Percentiles rank a stretch among this genome's conserved stretches.
These are phyloP conservation scores for Quercus ilex DNA, from an alignment of 306 rosid species.

Conservation along the genomic window DNA sequence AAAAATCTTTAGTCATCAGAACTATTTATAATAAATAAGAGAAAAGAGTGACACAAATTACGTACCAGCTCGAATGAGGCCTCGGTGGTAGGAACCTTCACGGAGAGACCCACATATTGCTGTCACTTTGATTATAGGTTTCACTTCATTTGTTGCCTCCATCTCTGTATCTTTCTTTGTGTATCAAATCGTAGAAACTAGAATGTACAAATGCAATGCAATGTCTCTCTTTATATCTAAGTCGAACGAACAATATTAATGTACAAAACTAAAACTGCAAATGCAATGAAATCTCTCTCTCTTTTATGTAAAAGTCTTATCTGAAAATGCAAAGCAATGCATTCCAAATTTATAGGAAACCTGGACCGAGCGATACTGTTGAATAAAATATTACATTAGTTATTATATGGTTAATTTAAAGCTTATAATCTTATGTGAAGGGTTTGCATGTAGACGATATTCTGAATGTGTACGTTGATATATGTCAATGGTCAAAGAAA, in stretches of 20 bases:
- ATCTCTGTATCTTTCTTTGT: neutral
- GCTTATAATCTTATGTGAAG: no score
- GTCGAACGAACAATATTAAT: no score
- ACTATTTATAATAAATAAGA: neutral
- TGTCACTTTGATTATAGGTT: conserved; percentile 9
- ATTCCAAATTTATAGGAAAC: no score
- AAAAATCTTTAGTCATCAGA: no score
- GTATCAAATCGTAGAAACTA: neutral
- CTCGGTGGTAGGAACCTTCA: conserved; percentile 31
- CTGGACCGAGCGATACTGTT: no score
- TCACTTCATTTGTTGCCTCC: neutral
- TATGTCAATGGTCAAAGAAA: no score
- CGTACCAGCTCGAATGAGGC: conserved; percentile 25
- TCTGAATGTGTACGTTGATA: no score
- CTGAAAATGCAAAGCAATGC: no score
- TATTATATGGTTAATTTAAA: no score
- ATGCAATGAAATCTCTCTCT: neutral
- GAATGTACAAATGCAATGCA: neutral
- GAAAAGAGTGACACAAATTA: neutral
- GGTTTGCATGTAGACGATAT: no score
- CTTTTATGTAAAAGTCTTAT: no score
- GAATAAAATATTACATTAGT: no score
- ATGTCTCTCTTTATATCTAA: neutral
- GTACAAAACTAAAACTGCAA: neutral
- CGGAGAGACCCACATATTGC: conserved; percentile 33